These are phyloP conservation scores for Fusarium sp. DNA, from an alignment of 2,329 filamentous ascomycete species.

Conservation along the genomic window DNA sequence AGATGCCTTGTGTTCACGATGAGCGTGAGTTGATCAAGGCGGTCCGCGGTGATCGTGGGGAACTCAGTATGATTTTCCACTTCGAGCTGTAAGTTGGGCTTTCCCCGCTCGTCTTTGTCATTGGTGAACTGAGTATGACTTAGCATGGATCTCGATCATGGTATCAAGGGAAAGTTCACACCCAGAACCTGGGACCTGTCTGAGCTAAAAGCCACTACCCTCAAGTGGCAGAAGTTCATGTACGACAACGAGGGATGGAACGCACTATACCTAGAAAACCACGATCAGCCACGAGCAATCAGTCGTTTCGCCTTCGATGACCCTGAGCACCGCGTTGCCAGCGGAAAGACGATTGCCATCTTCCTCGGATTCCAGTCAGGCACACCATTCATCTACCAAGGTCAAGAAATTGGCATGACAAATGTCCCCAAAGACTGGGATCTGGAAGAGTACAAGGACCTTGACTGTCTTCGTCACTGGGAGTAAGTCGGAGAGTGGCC, in stretches of 20 bases:
- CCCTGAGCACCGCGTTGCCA: slow-evolving; percentile 62
- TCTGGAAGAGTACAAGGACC: slow-evolving; percentile 76
- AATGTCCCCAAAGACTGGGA: slow-evolving; percentile 72
- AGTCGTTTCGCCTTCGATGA: slow-evolving; percentile 66
- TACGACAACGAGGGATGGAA: slow-evolving; percentile 73
- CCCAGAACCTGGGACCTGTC: slow-evolving; percentile 61
- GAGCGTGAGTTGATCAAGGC: slow-evolving; percentile 59
- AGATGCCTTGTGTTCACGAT: slow-evolving; percentile 63
- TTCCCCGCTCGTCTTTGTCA: not conserved
- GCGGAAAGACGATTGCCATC: slow-evolving; percentile 71
- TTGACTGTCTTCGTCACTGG: slow-evolving; percentile 69
- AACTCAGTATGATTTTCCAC: slow-evolving; percentile 80
- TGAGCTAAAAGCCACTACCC: slow-evolving; percentile 65
- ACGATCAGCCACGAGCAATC: slow-evolving; percentile 73
- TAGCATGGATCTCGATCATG: slow-evolving; percentile 65
- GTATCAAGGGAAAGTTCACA: slow-evolving; percentile 59
- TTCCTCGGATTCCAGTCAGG: slow-evolving; percentile 70
- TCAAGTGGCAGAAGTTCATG: slow-evolving; percentile 72
- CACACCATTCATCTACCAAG: slow-evolving; percentile 77
- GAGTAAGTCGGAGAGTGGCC: slow-evolving; percentile 49
- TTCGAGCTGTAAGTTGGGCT: slow-evolving; percentile 68
- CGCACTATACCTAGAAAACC: slow-evolving; percentile 74
- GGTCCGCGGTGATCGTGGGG: slow-evolving; percentile 68
- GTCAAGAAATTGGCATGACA: slow-evolving; percentile 76
- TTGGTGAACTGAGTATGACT: slow-evolving; percentile 7